Evolutionary conservation across 495 filamentous ascomycete species (phyloP), one percentile per base, ranked within the genome.

Genomic region (Paragyromitra xinjiangensis): DNA sequence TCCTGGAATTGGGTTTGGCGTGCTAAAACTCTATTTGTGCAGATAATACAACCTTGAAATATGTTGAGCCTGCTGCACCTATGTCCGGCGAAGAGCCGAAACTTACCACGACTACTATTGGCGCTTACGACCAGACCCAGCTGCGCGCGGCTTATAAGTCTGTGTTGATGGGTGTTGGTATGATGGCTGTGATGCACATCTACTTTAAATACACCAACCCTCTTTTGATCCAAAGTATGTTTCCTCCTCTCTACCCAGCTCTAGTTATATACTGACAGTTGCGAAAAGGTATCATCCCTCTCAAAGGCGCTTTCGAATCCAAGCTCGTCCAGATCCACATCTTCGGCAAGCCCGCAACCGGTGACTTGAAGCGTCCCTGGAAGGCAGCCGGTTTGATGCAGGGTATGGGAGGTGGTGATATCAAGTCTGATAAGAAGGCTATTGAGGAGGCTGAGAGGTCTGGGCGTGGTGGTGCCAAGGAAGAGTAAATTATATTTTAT

Each of bases 151-250:
- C 93, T 79, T 91, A 92, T 86, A 94, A 94, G 86, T 88, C 90
- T 78, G 94, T 97, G 84, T 85, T 97, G 77, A 97, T 97, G 92
- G 95, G 95, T 64, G 87, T 99, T 63, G 93, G 89, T 81, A 98
- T 99, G 95, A 98, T 98, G 95, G 89, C 85, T 75, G 91, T 97
- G 82, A 98, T 99, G 95, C 95, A 98, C 87, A 75, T 98, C 79
- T 98, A 98, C 90, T 91, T 99, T 87, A 93, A 97, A 85, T 98
- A 97, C 91, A 97, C 94, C 86, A 99, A 98, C 90, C 95, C 95
- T 44, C 92, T 99, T 48, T 86, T 98, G 83, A 96, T 99, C 88
- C 95, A 99, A 89, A 94, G 80, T 82, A 82, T 26, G 34, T 45
- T 26, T 48, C 62, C 11, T 12, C 37, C 7, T 5, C n/a, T 62